Evolutionary conservation across 495 filamentous ascomycete genomes (phyloP).

Genomic region (Talaromyces adpressus): DNA sequence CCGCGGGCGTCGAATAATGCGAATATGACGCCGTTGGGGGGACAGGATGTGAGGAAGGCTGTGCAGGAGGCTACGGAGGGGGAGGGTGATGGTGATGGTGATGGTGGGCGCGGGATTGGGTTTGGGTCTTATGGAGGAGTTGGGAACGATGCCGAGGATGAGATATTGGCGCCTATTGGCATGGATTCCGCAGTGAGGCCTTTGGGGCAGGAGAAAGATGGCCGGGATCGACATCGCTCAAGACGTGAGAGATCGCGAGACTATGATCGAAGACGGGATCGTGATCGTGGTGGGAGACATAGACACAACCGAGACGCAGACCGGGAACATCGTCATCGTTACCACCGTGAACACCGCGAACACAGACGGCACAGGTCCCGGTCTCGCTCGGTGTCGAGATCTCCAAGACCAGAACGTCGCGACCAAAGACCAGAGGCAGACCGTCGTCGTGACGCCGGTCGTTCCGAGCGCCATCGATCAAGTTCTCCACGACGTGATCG

Average conservation of each 20-base stretch:
- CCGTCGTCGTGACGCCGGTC: not conserved
- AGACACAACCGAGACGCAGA: not conserved
- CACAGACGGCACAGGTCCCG: not conserved
- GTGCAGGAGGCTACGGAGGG: constrained; percentile 26
- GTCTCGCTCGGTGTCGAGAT: not conserved
- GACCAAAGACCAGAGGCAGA: not conserved
- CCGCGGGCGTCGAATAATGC: constrained; percentile 30
- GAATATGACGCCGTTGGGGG: constrained; percentile 34
- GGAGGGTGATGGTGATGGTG: constrained; percentile 15
- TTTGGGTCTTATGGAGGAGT: constrained; percentile 16
- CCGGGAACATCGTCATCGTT: not conserved
- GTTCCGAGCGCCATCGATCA: not conserved
- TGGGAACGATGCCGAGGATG: constrained; percentile 14
- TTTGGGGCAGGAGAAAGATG: not conserved
- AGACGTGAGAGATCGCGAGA: constrained; percentile 5
- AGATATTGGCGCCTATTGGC: constrained; percentile 17
- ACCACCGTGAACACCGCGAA: not conserved
- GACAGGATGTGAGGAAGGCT: constrained; percentile 20
- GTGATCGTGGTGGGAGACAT: not conserved
- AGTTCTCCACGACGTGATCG: not conserved
- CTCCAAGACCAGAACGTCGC: constrained; percentile 1
- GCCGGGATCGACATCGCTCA: not conserved
- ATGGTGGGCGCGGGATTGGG: constrained; percentile 16
- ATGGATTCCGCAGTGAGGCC: constrained; percentile 13
- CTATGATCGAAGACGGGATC: constrained; percentile 15